Percentiles rank a stretch among this genome's conserved stretches.
phyloP scores from a whole-genome alignment of 345 rosid species.

The Citropsis articulata region DNA sequence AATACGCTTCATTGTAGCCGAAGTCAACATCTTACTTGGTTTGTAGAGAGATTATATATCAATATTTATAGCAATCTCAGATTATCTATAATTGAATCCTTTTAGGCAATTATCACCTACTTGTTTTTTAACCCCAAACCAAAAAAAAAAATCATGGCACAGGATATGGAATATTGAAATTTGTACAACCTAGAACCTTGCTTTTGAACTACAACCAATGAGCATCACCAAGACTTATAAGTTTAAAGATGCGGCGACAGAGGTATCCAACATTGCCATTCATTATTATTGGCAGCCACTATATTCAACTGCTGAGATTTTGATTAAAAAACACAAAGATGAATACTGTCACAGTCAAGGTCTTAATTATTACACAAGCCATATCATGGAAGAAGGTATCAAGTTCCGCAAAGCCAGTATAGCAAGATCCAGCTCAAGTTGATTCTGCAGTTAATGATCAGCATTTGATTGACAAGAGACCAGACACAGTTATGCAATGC shows the following conservation, averaged over 20 bases:
- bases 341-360: background rate
- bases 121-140: background rate
- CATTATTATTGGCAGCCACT: background rate
- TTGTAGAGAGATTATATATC: background rate
- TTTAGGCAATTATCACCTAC: background rate
- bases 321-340: background rate
- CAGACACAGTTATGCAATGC: background rate
- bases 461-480: background rate
- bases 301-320: background rate
- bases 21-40: background rate
- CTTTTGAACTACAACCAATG: background rate
- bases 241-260: background rate
- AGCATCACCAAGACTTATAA: background rate
- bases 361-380: background rate
- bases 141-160: background rate
- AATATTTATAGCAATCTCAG: background rate
- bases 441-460: background rate
- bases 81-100: background rate
- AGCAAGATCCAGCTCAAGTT: no score
- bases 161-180: background rate
- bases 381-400: background rate
- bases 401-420: background rate
- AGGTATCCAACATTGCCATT: background rate
- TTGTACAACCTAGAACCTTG: background rate
- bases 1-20: background rate